Evolutionary conservation across 495 filamentous ascomycete genomes (phyloP).

Genomic region (Letharia lupina): DNA sequence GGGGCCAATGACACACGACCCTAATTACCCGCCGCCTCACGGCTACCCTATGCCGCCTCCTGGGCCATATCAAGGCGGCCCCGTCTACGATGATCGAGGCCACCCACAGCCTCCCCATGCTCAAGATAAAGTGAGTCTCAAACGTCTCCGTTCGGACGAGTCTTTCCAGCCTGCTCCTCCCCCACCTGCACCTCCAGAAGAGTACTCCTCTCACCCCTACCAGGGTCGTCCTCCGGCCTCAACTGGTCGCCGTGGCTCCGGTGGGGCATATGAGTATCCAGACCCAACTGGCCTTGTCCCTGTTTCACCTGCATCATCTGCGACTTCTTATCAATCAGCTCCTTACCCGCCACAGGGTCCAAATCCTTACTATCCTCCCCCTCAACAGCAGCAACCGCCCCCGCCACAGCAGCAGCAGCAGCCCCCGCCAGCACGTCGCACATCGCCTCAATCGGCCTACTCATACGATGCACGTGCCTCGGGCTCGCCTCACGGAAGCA

Average conservation of each 20-base stretch:
- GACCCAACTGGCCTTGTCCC: slow-evolving; percentile 48
- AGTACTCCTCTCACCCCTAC: slow-evolving; percentile 26
- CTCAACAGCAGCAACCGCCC: slow-evolving; percentile 20
- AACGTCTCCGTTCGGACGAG: slow-evolving; percentile 27
- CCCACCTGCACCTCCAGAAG: slow-evolving; percentile 25
- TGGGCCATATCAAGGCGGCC: slow-evolving; percentile 28
- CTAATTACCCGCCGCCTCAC: slow-evolving; percentile 40
- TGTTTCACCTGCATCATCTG: slow-evolving; percentile 42
- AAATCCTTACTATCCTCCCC: slow-evolving; percentile 37
- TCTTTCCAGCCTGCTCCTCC: slow-evolving; percentile 26
- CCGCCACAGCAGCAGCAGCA: slow-evolving; percentile 16
- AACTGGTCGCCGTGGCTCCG: slow-evolving; percentile 39
- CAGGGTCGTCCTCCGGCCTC: slow-evolving; percentile 34
- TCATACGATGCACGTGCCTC: slow-evolving; percentile 43
- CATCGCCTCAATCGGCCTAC: slow-evolving; percentile 43
- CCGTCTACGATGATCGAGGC: slow-evolving; percentile 29
- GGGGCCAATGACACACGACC: slow-evolving; percentile 44
- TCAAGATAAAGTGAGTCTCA: slow-evolving; percentile 43
- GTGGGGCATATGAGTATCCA: slow-evolving; percentile 44
- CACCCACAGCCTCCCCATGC: slow-evolving; percentile 26
- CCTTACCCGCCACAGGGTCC: slow-evolving; percentile 36
- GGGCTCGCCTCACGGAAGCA: slow-evolving; percentile 43
- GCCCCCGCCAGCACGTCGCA: slow-evolving; percentile 39
- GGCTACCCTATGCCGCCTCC: slow-evolving; percentile 35
- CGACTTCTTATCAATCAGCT: slow-evolving; percentile 39